These are phyloP conservation scores for Limnanthes douglasii DNA, from an alignment of 345 rosid genomes.

Conservation along the genomic window DNA sequence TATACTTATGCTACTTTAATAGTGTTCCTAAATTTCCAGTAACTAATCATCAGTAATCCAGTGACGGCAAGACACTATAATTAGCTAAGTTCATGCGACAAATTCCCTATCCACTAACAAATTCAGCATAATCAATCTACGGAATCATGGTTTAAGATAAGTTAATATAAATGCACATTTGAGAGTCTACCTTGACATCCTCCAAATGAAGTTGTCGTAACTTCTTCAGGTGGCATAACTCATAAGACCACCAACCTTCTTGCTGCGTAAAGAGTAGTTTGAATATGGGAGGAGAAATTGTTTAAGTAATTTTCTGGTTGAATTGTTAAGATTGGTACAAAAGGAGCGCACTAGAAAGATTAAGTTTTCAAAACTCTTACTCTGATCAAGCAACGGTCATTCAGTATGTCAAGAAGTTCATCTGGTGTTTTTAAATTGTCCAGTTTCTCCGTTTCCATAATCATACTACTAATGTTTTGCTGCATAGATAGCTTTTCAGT, in stretches of 20 bases:
- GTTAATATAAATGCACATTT: neutral
- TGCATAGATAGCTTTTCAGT: conserved; percentile 26
- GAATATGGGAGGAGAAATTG: neutral
- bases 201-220: conserved; percentile 64
- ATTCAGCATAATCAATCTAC: no score
- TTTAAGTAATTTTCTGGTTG: neutral
- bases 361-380: conserved; percentile 18
- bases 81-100: no score
- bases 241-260: conserved; percentile 99
- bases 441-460: conserved; percentile 62
- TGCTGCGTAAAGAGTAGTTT: conserved; percentile 32
- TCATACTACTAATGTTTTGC: conserved; percentile 54
- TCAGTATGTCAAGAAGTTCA: conserved; percentile 61
- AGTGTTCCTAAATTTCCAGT: no score
- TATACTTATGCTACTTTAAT: no score
- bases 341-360: neutral
- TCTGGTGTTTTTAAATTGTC: conserved; percentile 78
- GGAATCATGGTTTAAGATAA: neutral
- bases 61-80: no score
- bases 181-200: conserved; percentile 39
- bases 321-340: neutral
- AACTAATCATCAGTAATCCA: no score
- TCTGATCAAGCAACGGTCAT: conserved; percentile 44
- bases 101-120: no score
- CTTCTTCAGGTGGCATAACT: conserved; percentile 53